phyloP scores from a whole-genome alignment of 495 filamentous ascomycete species.

The Sabuloglossum arenarium region DNA sequence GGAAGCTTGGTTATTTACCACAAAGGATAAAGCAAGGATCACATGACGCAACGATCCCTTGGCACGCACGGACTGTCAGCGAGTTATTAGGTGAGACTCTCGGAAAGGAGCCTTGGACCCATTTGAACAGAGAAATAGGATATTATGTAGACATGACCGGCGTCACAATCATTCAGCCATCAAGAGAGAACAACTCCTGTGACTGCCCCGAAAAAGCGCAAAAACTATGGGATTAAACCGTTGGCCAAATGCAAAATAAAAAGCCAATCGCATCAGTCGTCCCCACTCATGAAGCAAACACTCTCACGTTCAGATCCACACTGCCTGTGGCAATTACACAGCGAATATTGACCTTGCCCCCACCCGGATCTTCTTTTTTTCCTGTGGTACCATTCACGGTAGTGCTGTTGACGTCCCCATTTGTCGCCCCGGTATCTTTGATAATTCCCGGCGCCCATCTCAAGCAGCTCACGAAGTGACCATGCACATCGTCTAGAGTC shows the following conservation, averaged over 20 bases:
- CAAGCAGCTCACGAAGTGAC: conserved; percentile 71
- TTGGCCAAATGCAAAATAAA: not conserved
- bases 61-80: no score
- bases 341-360: conserved; percentile 26
- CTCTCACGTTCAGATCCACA: conserved; percentile 38
- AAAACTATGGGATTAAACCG: not conserved
- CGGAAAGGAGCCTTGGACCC: no score
- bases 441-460: conserved; percentile 73
- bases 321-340: conserved; percentile 46
- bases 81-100: no score
- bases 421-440: conserved; percentile 27
- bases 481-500: conserved; percentile 57
- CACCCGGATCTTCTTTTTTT: conserved; percentile 22
- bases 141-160: not conserved
- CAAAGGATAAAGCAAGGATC: no score
- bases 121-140: not conserved
- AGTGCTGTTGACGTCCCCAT: conserved; percentile 25
- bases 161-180: not conserved
- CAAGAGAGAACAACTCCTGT: not conserved
- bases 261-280: not conserved
- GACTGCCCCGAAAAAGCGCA: not conserved
- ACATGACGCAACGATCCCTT: not conserved
- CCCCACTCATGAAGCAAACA: conserved; percentile 27
- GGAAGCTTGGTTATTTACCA: no score
- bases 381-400: conserved; percentile 29